Base-by-base conservation (phyloP, 1,284 basidiomycete species). In the Tylopilus sp. region DNA sequence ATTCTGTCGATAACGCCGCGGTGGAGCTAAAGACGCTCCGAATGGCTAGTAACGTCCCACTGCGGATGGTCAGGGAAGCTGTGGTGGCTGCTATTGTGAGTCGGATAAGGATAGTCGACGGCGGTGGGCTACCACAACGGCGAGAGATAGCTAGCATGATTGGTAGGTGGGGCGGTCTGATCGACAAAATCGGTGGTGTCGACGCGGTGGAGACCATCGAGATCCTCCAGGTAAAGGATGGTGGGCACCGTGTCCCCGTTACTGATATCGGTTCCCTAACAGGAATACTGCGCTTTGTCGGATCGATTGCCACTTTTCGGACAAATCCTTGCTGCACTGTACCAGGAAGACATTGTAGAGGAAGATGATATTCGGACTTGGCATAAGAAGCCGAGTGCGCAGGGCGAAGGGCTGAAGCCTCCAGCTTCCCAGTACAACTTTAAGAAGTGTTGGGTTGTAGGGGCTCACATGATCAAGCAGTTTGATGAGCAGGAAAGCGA, bases 1-100 rank as follows among this genome's bases (percentile, higher is more conserved):
- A 96, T 71, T 89, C 87, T 5, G 82, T 94, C 44, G 92, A 95
- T 60, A 92, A 96, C 69, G 92, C 92, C 1, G 79, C 90, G 0
- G 91, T 96, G 58, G 92, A 96, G 65, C 78, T 96, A 57, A 96
- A 95, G 74, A 96, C 92, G 44, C 77, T 96, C 46, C 84, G 93
- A 40, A 96, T 96, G 93, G 91, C 92, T 36, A 88, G 84, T 57
- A 96, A 96, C 63, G 93, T 95, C 39, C 78, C 88, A 4, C 76
- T 93, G 23, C 74, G 75, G 16, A 77, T 82, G 53, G 92, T 96
- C 40, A 78, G 87, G 45, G 84, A 87, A 65, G 84, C 85, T 13
- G 90, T 93, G 25, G 76, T 95, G 29, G 76, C 75, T 16, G 83
- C 80, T 26, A 76, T 92, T 48, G 84, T 91, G 45, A 80, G 84